These are phyloP conservation scores for Lactarius hatsudake DNA, from an alignment of 768 basidiomycete genomes.

Conservation along the genomic window DNA sequence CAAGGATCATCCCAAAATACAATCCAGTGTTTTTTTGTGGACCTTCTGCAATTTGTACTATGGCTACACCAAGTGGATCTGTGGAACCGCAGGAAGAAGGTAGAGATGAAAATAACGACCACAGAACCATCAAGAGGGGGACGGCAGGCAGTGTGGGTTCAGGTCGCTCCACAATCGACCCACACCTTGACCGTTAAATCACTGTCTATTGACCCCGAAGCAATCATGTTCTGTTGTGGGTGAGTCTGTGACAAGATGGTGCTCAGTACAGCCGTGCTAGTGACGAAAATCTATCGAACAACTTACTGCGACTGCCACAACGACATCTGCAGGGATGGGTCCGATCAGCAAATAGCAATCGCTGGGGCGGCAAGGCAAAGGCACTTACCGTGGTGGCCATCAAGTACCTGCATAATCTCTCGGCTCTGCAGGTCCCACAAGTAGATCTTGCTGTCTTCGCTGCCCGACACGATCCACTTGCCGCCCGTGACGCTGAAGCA, in stretches of 20 bases:
- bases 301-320: slow-evolving; percentile 76
- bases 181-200: slow-evolving; percentile 84
- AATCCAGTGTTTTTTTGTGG: slow-evolving; percentile 1
- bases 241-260: slow-evolving; percentile 60
- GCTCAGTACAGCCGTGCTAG: slow-evolving; percentile 9
- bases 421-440: slow-evolving; percentile 90
- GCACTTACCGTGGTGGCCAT: slow-evolving; percentile 66
- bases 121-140: neutral
- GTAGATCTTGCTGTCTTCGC: slow-evolving; percentile 86
- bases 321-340: slow-evolving; percentile 49
- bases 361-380: neutral
- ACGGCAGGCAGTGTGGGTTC: neutral
- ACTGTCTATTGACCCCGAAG: slow-evolving; percentile 80
- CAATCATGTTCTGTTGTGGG: slow-evolving; percentile 83
- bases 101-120: neutral
- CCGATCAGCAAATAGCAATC: neutral
- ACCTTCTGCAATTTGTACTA: neutral
- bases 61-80: slow-evolving; percentile 1
- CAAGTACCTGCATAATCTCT: slow-evolving; percentile 77
- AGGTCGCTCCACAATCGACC: slow-evolving; percentile 47
- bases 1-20: slow-evolving; percentile 20
- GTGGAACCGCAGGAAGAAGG: neutral
- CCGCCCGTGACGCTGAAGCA: slow-evolving; percentile 84
- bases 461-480: slow-evolving; percentile 89
- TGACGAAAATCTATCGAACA: neutral